Conservation (phyloP, 306 rosid species). For the Fagus crenata region DNA sequence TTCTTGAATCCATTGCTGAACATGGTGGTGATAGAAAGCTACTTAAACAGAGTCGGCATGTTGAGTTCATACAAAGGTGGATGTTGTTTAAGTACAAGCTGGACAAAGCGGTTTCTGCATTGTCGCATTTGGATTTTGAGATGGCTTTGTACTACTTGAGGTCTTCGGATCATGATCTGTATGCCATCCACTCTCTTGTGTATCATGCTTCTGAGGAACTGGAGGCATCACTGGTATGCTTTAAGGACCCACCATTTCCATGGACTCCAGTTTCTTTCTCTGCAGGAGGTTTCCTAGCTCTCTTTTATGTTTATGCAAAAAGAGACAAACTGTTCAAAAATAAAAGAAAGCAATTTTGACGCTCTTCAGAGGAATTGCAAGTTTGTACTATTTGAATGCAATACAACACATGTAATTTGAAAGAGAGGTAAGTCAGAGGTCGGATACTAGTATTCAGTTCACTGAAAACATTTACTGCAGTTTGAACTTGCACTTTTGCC, state of each 20-base stretch:
- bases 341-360: conserved; percentile 94
- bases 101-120: conserved; percentile 79
- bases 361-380: conserved; percentile 31
- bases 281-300: conserved; percentile 46
- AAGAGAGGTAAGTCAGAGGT: conserved; percentile 46
- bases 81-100: conserved; percentile 81
- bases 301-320: conserved; percentile 66
- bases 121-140: conserved; percentile 85
- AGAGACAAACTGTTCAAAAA: conserved; percentile 68
- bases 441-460: conserved; percentile 36
- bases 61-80: conserved; percentile 83
- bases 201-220: conserved; percentile 78
- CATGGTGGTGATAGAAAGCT: conserved; percentile 87
- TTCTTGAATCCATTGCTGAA: conserved; percentile 61
- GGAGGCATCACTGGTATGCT: conserved; percentile 88
- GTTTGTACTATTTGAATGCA: conserved; percentile 54
- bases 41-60: conserved; percentile 64
- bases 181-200: conserved; percentile 76
- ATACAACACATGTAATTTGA: conserved; percentile 49
- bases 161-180: conserved; percentile 91
- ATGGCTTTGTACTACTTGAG: conserved; percentile 75
- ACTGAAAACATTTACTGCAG: conserved; percentile 27
- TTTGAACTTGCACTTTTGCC: conserved; percentile 27
- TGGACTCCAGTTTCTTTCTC: conserved; percentile 61
- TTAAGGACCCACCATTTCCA: conserved; percentile 86